Percentiles rank a stretch among this genome's conserved stretches.
Evolutionary conservation across 1,139 yeast species (phyloP).

Genomic region (Geotrichum candidum): DNA sequence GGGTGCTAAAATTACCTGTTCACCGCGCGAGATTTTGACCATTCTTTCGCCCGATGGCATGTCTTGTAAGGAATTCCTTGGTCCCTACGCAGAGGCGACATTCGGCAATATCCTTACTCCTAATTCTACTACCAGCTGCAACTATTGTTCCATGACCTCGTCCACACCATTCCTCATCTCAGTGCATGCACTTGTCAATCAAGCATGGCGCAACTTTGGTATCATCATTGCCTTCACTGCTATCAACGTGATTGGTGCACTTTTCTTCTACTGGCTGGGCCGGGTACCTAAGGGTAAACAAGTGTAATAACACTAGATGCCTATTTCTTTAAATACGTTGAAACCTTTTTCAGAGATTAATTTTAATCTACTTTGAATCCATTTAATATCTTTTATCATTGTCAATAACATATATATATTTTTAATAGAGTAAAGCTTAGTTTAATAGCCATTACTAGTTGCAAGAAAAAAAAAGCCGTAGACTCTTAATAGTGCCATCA

Average conservation of each 20-base stretch:
- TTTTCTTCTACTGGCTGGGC: constrained; percentile 51
- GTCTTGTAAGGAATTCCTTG: constrained; percentile 54
- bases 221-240: constrained; percentile 46
- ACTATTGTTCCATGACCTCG: constrained; percentile 48
- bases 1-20: constrained; percentile 51
- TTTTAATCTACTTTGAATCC: background rate
- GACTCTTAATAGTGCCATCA: too few species aligned
- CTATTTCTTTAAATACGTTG: background rate
- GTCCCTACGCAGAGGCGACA: constrained; percentile 34
- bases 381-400: background rate
- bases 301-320: background rate
- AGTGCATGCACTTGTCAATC: constrained; percentile 42
- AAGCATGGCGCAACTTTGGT: constrained; percentile 59
- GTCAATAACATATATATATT: background rate
- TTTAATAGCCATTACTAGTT: too few species aligned
- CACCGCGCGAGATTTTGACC: constrained; percentile 45
- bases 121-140: constrained; percentile 48
- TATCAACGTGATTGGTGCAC: constrained; percentile 54
- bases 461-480: too few species aligned
- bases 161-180: constrained; percentile 50
- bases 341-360: background rate
- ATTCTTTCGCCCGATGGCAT: constrained; percentile 54
- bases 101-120: constrained; percentile 55
- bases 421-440: too few species aligned
- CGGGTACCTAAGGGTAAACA: constrained; percentile 20